These are phyloP conservation scores for Rhizopus microsporus DNA, from an alignment of 371 early-diverging fungal genomes.

Conservation along the genomic window DNA sequence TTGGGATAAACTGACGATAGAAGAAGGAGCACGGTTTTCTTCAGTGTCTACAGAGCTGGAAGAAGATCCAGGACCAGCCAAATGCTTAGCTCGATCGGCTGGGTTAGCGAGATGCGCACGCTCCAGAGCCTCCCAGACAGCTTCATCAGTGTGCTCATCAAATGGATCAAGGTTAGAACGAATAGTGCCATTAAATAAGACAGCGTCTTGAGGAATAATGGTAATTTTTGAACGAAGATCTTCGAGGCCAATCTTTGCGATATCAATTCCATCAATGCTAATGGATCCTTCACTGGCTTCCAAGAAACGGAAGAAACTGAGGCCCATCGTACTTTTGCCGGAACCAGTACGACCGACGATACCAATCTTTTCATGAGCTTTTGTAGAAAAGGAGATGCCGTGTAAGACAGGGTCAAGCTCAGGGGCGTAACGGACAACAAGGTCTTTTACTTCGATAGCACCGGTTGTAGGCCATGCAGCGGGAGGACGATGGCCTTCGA, in stretches of 20 bases:
- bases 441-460: conserved; percentile 61
- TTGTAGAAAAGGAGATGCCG: conserved; percentile 63
- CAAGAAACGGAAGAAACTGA: conserved; percentile 77
- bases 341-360: conserved; percentile 80
- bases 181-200: conserved; percentile 79
- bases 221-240: conserved; percentile 73
- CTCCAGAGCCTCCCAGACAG: conserved; percentile 73
- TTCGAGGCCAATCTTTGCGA: conserved; percentile 68
- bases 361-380: conserved; percentile 74
- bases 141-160: conserved; percentile 56
- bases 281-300: conserved; percentile 75
- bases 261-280: conserved; percentile 77
- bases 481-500: conserved; percentile 49
- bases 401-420: conserved; percentile 68
- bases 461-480: conserved; percentile 79
- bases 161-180: conserved; percentile 76
- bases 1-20: conserved; percentile 60
- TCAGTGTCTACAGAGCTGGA: conserved; percentile 30
- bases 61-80: conserved; percentile 8
- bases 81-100: conserved; percentile 10
- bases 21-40: conserved; percentile 24
- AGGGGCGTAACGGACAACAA: conserved; percentile 69
- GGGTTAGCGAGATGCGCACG: conserved; percentile 49
- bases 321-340: conserved; percentile 78
- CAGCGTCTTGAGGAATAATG: conserved; percentile 86